Evolutionary conservation across 768 basidiomycete species (phyloP).

Genomic region (Suillus bovinus): DNA sequence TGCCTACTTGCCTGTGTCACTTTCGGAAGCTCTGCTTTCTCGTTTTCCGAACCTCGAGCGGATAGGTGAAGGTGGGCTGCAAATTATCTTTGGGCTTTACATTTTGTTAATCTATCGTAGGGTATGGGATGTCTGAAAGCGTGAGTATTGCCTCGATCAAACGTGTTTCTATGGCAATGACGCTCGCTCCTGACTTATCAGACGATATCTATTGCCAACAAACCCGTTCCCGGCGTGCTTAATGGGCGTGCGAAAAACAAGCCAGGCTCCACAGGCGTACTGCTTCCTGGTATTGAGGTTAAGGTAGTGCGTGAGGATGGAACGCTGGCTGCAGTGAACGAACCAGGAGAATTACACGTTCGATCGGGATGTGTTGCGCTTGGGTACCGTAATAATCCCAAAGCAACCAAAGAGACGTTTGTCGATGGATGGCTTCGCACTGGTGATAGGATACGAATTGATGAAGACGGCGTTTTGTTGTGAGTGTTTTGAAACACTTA

Average conservation of each 20-base stretch:
- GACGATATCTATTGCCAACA: slow-evolving; percentile 54
- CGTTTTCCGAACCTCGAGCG: slow-evolving; percentile 36
- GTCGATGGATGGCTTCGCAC: slow-evolving; percentile 71
- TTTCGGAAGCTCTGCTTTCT: slow-evolving; percentile 43
- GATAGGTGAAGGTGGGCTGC: slow-evolving; percentile 47
- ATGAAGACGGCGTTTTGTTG: slow-evolving; percentile 66
- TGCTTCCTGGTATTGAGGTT: slow-evolving; percentile 65
- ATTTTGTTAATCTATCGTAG: slow-evolving; percentile 32
- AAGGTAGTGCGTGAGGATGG: slow-evolving; percentile 63
- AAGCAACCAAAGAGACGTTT: slow-evolving; percentile 68
- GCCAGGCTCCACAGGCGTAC: slow-evolving; percentile 52
- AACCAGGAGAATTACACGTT: slow-evolving; percentile 68
- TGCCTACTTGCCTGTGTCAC: slow-evolving; percentile 63
- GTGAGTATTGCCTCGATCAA: slow-evolving; percentile 38
- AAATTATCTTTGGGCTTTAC: not conserved
- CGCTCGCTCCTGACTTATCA: slow-evolving; percentile 25
- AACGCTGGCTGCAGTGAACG: slow-evolving; percentile 49
- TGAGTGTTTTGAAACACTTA: slow-evolving; percentile 33
- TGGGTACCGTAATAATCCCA: slow-evolving; percentile 75
- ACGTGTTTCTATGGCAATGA: not conserved
- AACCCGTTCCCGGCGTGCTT: slow-evolving; percentile 47
- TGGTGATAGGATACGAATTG: slow-evolving; percentile 67
- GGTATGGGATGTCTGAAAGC: slow-evolving; percentile 72
- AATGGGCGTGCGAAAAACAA: slow-evolving; percentile 41
- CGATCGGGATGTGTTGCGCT: slow-evolving; percentile 54